Evolutionary conservation across 2,329 filamentous ascomycete species (phyloP).

Genomic region (Malbranchea cinnamomea): DNA sequence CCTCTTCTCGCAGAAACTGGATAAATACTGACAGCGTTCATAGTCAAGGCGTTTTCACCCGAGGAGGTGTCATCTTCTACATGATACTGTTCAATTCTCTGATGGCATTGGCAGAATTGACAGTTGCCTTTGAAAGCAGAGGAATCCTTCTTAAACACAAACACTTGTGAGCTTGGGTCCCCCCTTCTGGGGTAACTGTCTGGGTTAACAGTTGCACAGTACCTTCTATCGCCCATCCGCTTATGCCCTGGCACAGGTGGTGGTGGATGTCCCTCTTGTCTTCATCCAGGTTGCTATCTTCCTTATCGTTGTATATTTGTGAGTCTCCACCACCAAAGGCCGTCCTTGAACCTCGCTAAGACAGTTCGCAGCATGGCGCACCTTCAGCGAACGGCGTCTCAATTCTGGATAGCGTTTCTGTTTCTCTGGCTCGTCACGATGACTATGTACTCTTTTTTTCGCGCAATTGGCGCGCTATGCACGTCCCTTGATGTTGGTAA

Average conservation of each 20-base stretch:
- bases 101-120: conserved; percentile 45
- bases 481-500: conserved; percentile 34
- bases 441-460: conserved; percentile 41
- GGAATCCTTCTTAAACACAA: conserved; percentile 58
- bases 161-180: conserved; percentile 38
- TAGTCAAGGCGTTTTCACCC: conserved; percentile 40
- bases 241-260: conserved; percentile 42
- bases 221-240: conserved; percentile 52
- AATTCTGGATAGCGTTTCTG: conserved; percentile 47
- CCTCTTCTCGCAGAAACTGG: too few species aligned
- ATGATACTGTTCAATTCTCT: conserved; percentile 49
- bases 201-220: conserved; percentile 13
- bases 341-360: conserved; percentile 6
- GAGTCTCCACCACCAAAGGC: conserved; percentile 6
- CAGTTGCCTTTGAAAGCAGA: conserved; percentile 44
- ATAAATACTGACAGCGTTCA: neutral
- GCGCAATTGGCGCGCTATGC: conserved; percentile 34
- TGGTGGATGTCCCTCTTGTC: conserved; percentile 43
- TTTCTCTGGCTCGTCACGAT: conserved; percentile 40
- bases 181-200: too few species aligned
- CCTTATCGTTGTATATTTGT: conserved; percentile 46
- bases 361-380: conserved; percentile 33
- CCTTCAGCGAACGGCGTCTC: conserved; percentile 40
- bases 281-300: conserved; percentile 45
- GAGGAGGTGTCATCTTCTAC: conserved; percentile 48